Percentiles rank a stretch among this genome's conserved stretches.
These are phyloP conservation scores for Pontederia paniculata DNA, from an alignment of 176 grass and related monocot species.

Conservation along the genomic window DNA sequence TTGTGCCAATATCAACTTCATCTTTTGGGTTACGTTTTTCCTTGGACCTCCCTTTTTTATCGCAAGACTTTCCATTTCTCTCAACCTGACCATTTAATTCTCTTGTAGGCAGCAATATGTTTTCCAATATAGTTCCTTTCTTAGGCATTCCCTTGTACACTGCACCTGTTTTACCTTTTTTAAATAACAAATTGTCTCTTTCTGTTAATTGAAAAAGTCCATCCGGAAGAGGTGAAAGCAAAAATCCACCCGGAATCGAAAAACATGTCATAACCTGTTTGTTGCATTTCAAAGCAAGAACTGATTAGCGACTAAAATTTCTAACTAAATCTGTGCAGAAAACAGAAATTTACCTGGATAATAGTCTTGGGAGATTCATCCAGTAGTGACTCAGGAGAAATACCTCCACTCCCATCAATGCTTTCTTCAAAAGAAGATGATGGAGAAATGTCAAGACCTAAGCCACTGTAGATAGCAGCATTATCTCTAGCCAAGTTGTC, in stretches of 20 bases:
- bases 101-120: conserved; percentile 12
- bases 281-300: conserved; percentile 10
- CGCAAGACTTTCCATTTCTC: conserved; percentile 44
- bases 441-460: conserved; percentile 88
- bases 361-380: conserved; percentile 82
- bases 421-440: conserved; percentile 83
- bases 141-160: conserved; percentile 27
- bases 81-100: conserved; percentile 34
- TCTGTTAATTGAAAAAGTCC: conserved; percentile 48
- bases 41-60: conserved; percentile 33
- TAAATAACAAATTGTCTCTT: conserved; percentile 35
- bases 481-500: conserved; percentile 62
- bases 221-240: conserved; percentile 59
- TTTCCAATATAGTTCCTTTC: conserved; percentile 15
- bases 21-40: conserved; percentile 35
- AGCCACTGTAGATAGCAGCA: conserved; percentile 77
- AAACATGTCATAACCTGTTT: conserved; percentile 81
- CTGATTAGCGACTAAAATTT: conserved; percentile 6
- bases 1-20: conserved; percentile 13
- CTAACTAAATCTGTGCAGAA: conserved; percentile 2
- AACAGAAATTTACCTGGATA: conserved; percentile 58
- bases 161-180: conserved; percentile 32
- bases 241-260: conserved; percentile 51
- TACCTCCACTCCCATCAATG: conserved; percentile 36
- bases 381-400: conserved; percentile 49